These are phyloP conservation scores for Antitrichia curtipendula DNA, from an alignment of 225 moss, liverwort and hornwort species.

Conservation along the genomic window DNA sequence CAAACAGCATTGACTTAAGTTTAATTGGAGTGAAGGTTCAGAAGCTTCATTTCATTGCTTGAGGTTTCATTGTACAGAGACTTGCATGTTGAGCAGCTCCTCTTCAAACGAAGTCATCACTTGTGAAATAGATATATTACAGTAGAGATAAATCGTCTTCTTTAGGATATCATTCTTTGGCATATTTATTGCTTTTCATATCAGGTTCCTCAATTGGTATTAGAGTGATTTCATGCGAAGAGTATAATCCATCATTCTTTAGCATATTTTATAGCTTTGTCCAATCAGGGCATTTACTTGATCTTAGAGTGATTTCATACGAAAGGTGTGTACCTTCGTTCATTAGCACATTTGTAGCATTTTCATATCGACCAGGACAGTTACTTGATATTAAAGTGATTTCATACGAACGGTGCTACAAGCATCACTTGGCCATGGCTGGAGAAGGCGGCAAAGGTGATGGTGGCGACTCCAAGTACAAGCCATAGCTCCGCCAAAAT, in stretches of 20 bases:
- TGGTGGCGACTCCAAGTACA: constrained; percentile 6
- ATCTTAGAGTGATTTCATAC: neutral
- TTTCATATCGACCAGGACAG: neutral
- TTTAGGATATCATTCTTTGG: neutral
- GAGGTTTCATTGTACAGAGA: neutral
- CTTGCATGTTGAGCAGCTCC: neutral
- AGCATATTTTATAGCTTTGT: neutral
- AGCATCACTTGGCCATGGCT: neutral
- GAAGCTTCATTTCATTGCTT: too few relatives aligned
- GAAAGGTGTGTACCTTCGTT: neutral
- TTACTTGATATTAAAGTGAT: neutral
- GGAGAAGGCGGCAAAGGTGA: neutral
- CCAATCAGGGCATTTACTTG: neutral
- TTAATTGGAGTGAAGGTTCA: neutral
- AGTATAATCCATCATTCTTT: too few relatives aligned
- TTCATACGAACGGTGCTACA: neutral
- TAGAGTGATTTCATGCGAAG: too few relatives aligned
- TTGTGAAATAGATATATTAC: neutral
- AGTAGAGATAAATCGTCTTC: neutral
- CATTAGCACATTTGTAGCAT: neutral
- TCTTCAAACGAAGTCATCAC: neutral
- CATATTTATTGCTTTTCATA: too few relatives aligned
- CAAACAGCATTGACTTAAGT: too few relatives aligned
- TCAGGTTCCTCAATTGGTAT: too few relatives aligned
- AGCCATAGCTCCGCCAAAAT: neutral